Evolutionary conservation across 495 filamentous ascomycete genomes (phyloP).

Genomic region (Cenococcum geophilum): DNA sequence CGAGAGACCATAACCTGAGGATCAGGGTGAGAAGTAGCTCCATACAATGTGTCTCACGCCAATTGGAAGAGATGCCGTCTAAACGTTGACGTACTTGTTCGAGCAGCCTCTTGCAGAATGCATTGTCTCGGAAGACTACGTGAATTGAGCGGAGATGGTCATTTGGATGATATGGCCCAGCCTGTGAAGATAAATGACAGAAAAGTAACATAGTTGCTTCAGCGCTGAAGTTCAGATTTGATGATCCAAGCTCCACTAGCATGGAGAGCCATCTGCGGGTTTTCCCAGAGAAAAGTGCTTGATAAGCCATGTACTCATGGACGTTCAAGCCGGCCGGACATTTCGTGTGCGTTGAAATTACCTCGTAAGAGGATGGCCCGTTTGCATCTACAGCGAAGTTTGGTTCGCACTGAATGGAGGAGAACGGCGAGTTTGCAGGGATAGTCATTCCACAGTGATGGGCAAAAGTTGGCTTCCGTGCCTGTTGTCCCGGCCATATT

Average conservation of each 20-base stretch:
- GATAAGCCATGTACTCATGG: slow-evolving; percentile 49
- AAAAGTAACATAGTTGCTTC: slow-evolving; percentile 43
- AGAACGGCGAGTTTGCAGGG: slow-evolving; percentile 28
- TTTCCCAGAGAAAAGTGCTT: slow-evolving; percentile 44
- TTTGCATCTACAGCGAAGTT: slow-evolving; percentile 28
- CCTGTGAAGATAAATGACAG: slow-evolving; percentile 43
- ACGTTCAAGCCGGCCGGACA: slow-evolving; percentile 45
- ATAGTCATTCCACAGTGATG: slow-evolving; percentile 32
- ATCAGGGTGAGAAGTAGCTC: slow-evolving; percentile 44
- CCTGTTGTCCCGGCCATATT: slow-evolving; percentile 30
- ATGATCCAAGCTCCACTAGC: slow-evolving; percentile 47
- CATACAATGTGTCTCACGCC: slow-evolving; percentile 49
- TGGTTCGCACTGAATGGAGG: slow-evolving; percentile 16
- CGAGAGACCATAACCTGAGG: slow-evolving; percentile 33
- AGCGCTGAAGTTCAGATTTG: slow-evolving; percentile 50
- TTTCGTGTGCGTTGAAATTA: slow-evolving; percentile 48
- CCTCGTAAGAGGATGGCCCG: slow-evolving; percentile 50
- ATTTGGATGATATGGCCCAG: slow-evolving; percentile 39
- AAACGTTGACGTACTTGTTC: slow-evolving; percentile 43
- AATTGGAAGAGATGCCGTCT: slow-evolving; percentile 42
- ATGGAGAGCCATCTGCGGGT: slow-evolving; percentile 46
- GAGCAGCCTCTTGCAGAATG: slow-evolving; percentile 43
- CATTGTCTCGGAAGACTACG: slow-evolving; percentile 41
- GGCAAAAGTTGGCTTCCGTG: slow-evolving; percentile 31
- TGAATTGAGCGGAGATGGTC: slow-evolving; percentile 43